These are phyloP conservation scores for Fusarium beomiforme DNA, from an alignment of 2,329 filamentous ascomycete genomes.

Conservation along the genomic window DNA sequence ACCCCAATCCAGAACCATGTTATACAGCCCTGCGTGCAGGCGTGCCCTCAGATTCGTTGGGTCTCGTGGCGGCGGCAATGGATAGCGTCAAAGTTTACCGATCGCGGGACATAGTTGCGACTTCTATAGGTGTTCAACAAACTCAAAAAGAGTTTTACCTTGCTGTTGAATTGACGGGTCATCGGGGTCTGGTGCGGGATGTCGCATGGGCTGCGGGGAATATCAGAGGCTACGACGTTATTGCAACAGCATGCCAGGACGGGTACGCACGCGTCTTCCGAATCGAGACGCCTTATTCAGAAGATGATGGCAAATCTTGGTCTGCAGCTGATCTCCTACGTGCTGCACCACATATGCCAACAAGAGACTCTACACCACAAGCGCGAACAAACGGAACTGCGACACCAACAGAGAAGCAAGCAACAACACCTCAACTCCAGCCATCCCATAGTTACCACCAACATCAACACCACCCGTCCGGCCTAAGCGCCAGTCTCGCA, in stretches of 20 bases:
- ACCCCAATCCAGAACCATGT: conserved; percentile 86
- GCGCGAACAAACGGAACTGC: conserved; percentile 45
- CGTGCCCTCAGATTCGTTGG: conserved; percentile 81
- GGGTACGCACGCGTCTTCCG: conserved; percentile 91
- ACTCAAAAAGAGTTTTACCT: conserved; percentile 84
- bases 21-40: conserved; percentile 81
- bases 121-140: conserved; percentile 61
- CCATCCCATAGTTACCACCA: conserved; percentile 43
- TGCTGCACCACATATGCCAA: conserved; percentile 41
- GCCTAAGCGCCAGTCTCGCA: conserved; percentile 63
- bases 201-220: conserved; percentile 94
- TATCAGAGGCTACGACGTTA: conserved; percentile 86
- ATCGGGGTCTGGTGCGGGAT: conserved; percentile 83
- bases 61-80: conserved; percentile 87
- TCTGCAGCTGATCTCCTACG: conserved; percentile 57
- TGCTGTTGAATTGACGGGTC: conserved; percentile 78
- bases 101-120: conserved; percentile 68
- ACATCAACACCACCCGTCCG: conserved; percentile 53
- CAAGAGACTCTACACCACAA: conserved; percentile 44
- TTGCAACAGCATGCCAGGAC: conserved; percentile 94
- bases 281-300: conserved; percentile 67
- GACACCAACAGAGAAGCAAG: conserved; percentile 30
- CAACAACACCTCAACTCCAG: conserved; percentile 40
- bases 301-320: conserved; percentile 62
- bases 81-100: conserved; percentile 84